Evolutionary conservation across 176 grass and related monocot genomes (phyloP).

Genomic region (Coix lacrymajobi): DNA sequence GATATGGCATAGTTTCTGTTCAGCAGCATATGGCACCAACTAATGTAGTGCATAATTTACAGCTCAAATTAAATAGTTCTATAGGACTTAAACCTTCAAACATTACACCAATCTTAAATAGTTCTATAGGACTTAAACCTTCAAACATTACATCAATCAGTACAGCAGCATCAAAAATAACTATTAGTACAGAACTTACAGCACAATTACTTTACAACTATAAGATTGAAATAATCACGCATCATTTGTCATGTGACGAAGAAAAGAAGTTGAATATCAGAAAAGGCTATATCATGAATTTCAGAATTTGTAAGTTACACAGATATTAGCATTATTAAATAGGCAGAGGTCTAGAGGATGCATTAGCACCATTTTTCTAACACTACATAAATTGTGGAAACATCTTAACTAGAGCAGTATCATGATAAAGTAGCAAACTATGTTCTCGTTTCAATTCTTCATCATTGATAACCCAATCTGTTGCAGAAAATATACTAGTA

Average conservation of each 20-base stretch:
- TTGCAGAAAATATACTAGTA: background rate
- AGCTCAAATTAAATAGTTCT: background rate
- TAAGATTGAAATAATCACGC: background rate
- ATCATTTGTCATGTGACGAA: background rate
- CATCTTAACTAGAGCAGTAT: background rate
- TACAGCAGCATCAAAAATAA: background rate
- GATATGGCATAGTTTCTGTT: slow-evolving; percentile 2
- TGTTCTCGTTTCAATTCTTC: background rate
- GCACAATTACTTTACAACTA: background rate
- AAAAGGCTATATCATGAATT: background rate
- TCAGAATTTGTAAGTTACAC: background rate
- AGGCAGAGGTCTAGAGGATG: background rate
- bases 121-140: background rate
- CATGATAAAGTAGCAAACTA: background rate
- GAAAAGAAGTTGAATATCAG: background rate
- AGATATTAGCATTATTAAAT: background rate
- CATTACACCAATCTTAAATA: too few relatives aligned
- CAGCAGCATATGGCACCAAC: background rate
- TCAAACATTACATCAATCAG: background rate
- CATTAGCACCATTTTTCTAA: background rate
- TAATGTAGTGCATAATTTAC: background rate
- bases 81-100: background rate
- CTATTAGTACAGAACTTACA: background rate
- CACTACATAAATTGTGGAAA: background rate
- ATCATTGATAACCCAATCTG: slow-evolving; percentile 5